These are phyloP conservation scores for Metarhizium sp. DNA, from an alignment of 2,329 filamentous ascomycete species.

Conservation along the genomic window DNA sequence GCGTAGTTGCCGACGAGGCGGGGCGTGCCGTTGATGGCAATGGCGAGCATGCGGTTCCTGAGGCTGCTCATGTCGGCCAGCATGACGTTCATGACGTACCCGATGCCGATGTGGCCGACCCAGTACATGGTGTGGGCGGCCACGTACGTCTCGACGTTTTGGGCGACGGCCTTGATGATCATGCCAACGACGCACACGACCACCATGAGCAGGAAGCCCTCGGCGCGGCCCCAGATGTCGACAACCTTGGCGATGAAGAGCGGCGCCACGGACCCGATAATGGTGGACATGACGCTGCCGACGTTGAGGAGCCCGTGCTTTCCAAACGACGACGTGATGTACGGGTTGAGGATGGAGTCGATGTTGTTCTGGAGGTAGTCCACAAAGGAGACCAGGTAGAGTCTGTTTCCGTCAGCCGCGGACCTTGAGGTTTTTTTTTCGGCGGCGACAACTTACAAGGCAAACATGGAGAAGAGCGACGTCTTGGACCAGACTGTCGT, in stretches of 20 bases:
- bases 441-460: constrained; percentile 13
- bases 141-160: constrained; percentile 21
- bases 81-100: constrained; percentile 52
- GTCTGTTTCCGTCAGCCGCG: too few species aligned
- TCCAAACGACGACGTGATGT: constrained; percentile 56
- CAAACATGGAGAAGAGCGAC: constrained; percentile 28
- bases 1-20: constrained; percentile 34
- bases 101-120: constrained; percentile 50
- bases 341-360: constrained; percentile 43
- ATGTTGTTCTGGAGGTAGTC: too few species aligned
- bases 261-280: constrained; percentile 46
- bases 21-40: constrained; percentile 29
- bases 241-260: neutral
- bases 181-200: constrained; percentile 35
- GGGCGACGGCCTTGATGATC: constrained; percentile 51
- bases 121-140: constrained; percentile 47
- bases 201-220: constrained; percentile 47
- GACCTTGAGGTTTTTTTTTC: too few species aligned
- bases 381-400: too few species aligned
- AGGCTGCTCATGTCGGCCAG: constrained; percentile 49
- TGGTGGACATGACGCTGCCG: constrained; percentile 37
- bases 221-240: constrained; percentile 53
- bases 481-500: constrained; percentile 29
- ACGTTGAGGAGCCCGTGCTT: constrained; percentile 50
- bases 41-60: constrained; percentile 26